A percentile compares a stretch with the other conserved stretches of the same genome.
These are phyloP conservation scores for Populus tomentosa DNA, from an alignment of 441 rosid species.

Conservation along the genomic window DNA sequence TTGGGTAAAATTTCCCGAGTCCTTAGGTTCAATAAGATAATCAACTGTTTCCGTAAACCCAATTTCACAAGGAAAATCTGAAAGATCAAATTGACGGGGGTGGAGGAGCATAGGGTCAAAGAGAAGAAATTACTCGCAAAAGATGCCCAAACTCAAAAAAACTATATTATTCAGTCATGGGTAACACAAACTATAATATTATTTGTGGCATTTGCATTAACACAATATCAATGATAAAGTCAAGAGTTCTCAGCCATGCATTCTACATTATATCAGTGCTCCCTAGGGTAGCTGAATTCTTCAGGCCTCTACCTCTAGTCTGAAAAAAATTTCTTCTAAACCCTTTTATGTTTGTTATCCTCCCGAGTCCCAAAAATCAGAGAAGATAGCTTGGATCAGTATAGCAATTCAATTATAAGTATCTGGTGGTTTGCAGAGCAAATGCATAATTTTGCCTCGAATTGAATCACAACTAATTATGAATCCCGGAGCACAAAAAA, in stretches of 20 bases:
- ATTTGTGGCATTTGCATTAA: background rate
- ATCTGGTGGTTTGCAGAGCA: background rate
- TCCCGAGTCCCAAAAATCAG: background rate
- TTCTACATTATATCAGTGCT: background rate
- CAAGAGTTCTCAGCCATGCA: background rate
- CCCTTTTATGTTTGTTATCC: background rate
- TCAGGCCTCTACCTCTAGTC: background rate
- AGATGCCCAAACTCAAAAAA: background rate
- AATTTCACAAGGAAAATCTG: conserved; percentile 76
- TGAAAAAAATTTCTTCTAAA: background rate
- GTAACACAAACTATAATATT: background rate
- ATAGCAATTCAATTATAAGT: background rate
- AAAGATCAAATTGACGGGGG: conserved; percentile 5
- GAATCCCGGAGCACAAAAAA: background rate
- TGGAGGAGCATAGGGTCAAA: background rate
- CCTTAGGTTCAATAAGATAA: conserved; percentile 45
- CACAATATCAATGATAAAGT: background rate
- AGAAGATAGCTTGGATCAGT: background rate
- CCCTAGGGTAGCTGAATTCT: background rate
- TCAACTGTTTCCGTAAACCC: conserved; percentile 46
- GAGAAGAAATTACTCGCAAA: conserved; percentile 9
- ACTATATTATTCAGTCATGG: background rate
- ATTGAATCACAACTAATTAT: background rate
- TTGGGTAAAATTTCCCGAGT: conserved; percentile 39
- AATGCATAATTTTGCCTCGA: background rate